Conservation (phyloP, 2,329 filamentous ascomycete species). For the Cercospora canescens region DNA sequence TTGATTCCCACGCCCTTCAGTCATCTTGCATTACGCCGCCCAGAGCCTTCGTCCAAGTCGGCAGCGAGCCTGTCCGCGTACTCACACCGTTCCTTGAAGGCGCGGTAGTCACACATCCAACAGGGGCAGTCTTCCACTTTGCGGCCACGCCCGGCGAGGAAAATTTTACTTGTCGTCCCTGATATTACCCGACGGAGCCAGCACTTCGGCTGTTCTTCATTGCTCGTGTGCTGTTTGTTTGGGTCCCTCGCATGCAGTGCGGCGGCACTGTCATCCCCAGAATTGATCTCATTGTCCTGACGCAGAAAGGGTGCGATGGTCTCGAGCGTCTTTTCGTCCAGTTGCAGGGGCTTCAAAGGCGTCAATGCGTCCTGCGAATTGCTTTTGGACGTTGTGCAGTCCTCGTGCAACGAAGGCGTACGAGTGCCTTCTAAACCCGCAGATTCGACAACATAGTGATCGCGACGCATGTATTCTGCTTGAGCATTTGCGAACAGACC, state of each 20-base stretch:
- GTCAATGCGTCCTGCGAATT: background rate
- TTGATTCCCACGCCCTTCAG: background rate
- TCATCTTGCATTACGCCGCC: background rate
- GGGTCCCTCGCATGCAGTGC: background rate
- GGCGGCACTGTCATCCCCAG: background rate
- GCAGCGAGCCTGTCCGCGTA: background rate
- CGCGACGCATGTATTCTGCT: background rate
- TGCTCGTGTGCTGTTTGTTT: background rate
- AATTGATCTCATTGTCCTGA: background rate
- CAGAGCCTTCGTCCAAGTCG: background rate
- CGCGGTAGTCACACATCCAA: conserved; percentile 1
- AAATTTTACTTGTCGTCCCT: background rate
- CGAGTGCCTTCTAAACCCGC: background rate
- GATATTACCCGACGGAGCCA: background rate
- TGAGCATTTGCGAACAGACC: background rate
- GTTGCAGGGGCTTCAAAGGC: background rate
- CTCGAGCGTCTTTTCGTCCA: conserved; percentile 2
- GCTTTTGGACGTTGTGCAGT: background rate
- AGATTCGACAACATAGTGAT: background rate
- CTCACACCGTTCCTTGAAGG: background rate
- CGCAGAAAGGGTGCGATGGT: conserved; percentile 3
- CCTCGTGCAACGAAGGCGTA: background rate
- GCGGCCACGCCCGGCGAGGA: background rate
- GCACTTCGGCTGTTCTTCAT: background rate
- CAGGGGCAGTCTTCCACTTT: background rate